phyloP scores from a whole-genome alignment of 2,329 filamentous ascomycete species.

The Lecanicillium sp. region DNA sequence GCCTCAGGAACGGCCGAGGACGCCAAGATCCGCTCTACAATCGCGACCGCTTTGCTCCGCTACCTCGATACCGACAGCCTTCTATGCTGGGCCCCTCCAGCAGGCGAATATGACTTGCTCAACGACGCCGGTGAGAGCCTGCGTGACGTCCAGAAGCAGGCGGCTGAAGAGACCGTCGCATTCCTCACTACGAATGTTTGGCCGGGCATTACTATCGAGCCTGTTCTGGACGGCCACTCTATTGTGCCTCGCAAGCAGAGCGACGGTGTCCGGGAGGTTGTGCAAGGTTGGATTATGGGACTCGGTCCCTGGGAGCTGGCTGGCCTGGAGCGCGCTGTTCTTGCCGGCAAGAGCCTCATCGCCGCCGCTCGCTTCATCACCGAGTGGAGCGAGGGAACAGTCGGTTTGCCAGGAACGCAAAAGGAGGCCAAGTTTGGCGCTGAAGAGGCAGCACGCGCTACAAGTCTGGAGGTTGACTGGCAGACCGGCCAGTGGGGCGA shows the following conservation, averaged over 20 bases:
- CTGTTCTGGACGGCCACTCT: slow-evolving; percentile 70
- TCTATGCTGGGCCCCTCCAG: slow-evolving; percentile 72
- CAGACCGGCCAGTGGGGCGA: slow-evolving; percentile 91
- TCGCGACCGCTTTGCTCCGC: slow-evolving; percentile 64
- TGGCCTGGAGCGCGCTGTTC: slow-evolving; percentile 71
- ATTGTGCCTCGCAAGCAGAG: slow-evolving; percentile 72
- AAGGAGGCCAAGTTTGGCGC: slow-evolving; percentile 52
- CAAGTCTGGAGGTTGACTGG: slow-evolving; percentile 80
- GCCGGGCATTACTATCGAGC: slow-evolving; percentile 71
- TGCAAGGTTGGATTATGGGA: slow-evolving; percentile 67
- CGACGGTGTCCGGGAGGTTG: slow-evolving; percentile 65
- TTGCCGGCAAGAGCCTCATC: slow-evolving; percentile 83
- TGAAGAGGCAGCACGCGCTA: slow-evolving; percentile 70
- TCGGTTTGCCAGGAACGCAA: slow-evolving; percentile 34
- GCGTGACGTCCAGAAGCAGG: slow-evolving; percentile 62
- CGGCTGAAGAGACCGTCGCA: slow-evolving; percentile 61
- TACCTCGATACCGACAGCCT: slow-evolving; percentile 91
- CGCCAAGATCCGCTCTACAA: slow-evolving; percentile 52
- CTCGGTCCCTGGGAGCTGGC: slow-evolving; percentile 76
- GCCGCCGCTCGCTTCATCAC: slow-evolving; percentile 68
- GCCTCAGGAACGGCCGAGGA: slow-evolving; percentile 15
- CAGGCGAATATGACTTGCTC: slow-evolving; percentile 37
- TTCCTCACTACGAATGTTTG: slow-evolving; percentile 69
- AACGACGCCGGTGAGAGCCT: slow-evolving; percentile 51
- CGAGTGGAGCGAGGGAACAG: slow-evolving; percentile 78